Evolutionary conservation across 345 rosid species (phyloP).

Genomic region (Salix brachista): DNA sequence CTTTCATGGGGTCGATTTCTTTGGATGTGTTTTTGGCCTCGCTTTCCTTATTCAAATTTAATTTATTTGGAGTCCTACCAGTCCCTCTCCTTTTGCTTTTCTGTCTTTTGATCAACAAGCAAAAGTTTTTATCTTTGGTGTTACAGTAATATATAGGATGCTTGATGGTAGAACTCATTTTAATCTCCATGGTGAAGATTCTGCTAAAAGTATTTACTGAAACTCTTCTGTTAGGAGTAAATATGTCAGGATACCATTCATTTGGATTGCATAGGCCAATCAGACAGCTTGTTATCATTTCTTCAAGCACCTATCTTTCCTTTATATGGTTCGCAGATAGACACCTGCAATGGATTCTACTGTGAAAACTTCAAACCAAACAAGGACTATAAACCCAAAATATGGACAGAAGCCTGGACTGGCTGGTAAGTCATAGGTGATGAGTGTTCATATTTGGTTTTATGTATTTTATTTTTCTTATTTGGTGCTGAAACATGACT

Average conservation of each 20-base stretch:
- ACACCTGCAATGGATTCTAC: constrained; percentile 46
- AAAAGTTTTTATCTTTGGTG: not conserved
- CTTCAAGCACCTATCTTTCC: not conserved
- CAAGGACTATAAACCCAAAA: constrained; percentile 36
- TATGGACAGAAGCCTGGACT: constrained; percentile 45
- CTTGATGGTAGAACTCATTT: not conserved
- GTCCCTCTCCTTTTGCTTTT: not conserved
- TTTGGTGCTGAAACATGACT: not conserved
- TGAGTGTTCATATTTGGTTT: too few relatives aligned
- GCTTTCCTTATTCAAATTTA: not conserved
- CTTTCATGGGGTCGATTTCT: not conserved
- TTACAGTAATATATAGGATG: not conserved
- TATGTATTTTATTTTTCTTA: too few relatives aligned
- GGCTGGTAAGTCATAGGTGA: constrained; percentile 25
- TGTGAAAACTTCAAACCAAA: constrained; percentile 41
- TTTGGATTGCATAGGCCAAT: not conserved
- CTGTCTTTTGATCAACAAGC: not conserved
- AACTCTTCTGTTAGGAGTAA: not conserved
- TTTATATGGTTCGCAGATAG: constrained; percentile 18
- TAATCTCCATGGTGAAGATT: too few relatives aligned
- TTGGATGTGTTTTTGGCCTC: not conserved
- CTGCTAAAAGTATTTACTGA: not conserved
- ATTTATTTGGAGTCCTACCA: not conserved
- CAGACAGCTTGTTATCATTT: not conserved
- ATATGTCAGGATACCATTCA: not conserved